Conservation (phyloP, 306 rosid genomes). For the Glycine tomentella region DNA sequence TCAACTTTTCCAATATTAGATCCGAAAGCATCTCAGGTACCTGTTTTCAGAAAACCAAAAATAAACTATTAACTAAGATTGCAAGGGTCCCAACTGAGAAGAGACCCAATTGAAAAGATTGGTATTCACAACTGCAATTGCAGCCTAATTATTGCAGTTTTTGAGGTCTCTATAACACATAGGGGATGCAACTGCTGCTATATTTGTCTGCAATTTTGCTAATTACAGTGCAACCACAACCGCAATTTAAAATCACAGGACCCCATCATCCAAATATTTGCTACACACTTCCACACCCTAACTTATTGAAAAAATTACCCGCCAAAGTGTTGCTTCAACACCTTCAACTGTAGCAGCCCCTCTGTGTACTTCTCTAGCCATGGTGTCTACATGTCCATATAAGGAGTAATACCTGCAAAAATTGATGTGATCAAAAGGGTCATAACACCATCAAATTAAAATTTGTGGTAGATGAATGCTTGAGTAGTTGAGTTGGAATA, state of each 20-base stretch:
- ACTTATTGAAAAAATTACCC: slow-evolving; percentile 56
- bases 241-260: neutral
- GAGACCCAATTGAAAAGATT: slow-evolving; percentile 27
- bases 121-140: neutral
- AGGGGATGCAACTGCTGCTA: neutral
- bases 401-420: slow-evolving; percentile 78
- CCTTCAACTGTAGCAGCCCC: slow-evolving; percentile 87
- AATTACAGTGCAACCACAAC: neutral
- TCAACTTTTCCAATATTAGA: slow-evolving; percentile 71
- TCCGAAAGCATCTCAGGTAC: slow-evolving; percentile 84
- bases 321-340: slow-evolving; percentile 89
- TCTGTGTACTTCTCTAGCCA: slow-evolving; percentile 82
- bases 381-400: slow-evolving; percentile 87
- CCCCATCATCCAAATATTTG: neutral
- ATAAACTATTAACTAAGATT: slow-evolving; percentile 16
- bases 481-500: neutral
- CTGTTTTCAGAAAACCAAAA: slow-evolving; percentile 57
- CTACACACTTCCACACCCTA: slow-evolving; percentile 28
- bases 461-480: slow-evolving; percentile 10
- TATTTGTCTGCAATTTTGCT: neutral
- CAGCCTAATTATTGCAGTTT: neutral
- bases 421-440: neutral
- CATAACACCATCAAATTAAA: slow-evolving; percentile 8
- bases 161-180: neutral
- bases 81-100: neutral